These are phyloP conservation scores for Dysphania ambrosioides DNA, from an alignment of 148 eudicot genomes.

Conservation along the genomic window DNA sequence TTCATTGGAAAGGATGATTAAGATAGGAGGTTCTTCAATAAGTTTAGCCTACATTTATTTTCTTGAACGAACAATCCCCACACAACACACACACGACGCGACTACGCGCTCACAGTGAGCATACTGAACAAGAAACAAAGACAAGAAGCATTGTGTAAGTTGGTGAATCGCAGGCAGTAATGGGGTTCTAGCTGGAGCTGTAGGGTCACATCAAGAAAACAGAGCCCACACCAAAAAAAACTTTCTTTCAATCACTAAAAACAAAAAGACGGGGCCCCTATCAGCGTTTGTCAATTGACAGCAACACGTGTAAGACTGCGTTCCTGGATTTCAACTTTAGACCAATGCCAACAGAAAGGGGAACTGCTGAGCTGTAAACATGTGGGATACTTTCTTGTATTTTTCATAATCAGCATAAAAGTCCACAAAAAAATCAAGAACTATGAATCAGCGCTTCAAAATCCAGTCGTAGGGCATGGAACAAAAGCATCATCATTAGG, in stretches of 20 bases:
- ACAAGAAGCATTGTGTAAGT: slow-evolving; percentile 24
- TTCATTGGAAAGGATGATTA: too few species aligned
- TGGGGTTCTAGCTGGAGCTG: slow-evolving; percentile 21
- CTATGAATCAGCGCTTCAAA: slow-evolving; percentile 4
- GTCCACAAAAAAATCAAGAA: neutral
- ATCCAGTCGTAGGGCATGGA: slow-evolving; percentile 18
- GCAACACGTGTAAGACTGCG: slow-evolving; percentile 47
- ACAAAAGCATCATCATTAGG: slow-evolving; percentile 17
- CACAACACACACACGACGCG: slow-evolving; percentile 2
- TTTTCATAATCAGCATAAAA: slow-evolving; percentile 12
- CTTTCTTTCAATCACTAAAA: too few species aligned
- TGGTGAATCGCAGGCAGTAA: slow-evolving; percentile 27
- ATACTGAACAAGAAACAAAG: slow-evolving; percentile 2
- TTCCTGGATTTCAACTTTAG: slow-evolving; percentile 30
- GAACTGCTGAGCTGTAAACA: slow-evolving; percentile 37
- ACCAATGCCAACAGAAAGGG: slow-evolving; percentile 41
- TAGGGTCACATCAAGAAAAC: slow-evolving; percentile 18
- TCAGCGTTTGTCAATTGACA: slow-evolving; percentile 31
- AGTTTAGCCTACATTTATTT: too few species aligned
- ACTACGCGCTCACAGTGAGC: neutral
- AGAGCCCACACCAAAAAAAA: slow-evolving; percentile 12
- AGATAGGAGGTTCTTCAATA: too few species aligned
- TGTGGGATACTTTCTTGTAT: slow-evolving; percentile 29
- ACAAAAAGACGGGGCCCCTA: slow-evolving; percentile 22
- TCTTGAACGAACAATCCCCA: slow-evolving; percentile 3